phyloP scores from a whole-genome alignment of 768 basidiomycete genomes.

The Cystofilobasidium ferigula region DNA sequence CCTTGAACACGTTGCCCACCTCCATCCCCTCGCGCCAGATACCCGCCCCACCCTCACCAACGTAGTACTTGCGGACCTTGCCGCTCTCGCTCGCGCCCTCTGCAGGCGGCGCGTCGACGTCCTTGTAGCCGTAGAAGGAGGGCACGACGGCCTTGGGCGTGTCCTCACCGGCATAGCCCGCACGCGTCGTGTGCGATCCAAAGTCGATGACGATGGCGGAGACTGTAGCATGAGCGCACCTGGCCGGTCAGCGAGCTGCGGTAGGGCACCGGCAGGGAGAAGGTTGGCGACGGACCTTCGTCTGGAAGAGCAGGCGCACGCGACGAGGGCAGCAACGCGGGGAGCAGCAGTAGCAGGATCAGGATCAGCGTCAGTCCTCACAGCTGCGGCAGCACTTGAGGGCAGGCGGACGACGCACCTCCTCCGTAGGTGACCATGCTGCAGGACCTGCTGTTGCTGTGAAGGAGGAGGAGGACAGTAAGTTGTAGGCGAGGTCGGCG shows the following conservation, averaged over 20 bases:
- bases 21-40: constrained; percentile 88
- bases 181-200: constrained; percentile 76
- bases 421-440: constrained; percentile 25
- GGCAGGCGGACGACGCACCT: constrained; percentile 10
- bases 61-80: constrained; percentile 46
- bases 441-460: too few species aligned
- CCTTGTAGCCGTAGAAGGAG: constrained; percentile 70
- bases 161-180: constrained; percentile 96
- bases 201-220: constrained; percentile 92
- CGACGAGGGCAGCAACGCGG: too few species aligned
- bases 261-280: not conserved
- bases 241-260: not conserved
- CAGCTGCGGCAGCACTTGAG: too few species aligned
- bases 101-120: constrained; percentile 32
- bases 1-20: constrained; percentile 65
- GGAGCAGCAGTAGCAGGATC: not conserved
- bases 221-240: constrained; percentile 42
- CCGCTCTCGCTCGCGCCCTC: constrained; percentile 24
- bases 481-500: too few species aligned
- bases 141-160: constrained; percentile 85
- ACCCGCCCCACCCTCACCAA: constrained; percentile 79
- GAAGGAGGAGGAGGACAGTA: too few species aligned
- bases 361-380: too few species aligned
- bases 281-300: constrained; percentile 11
- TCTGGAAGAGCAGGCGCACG: not conserved